Base-by-base conservation (phyloP, 169 alveolate genomes). In the Pseudocohnilembus persalinus region DNA sequence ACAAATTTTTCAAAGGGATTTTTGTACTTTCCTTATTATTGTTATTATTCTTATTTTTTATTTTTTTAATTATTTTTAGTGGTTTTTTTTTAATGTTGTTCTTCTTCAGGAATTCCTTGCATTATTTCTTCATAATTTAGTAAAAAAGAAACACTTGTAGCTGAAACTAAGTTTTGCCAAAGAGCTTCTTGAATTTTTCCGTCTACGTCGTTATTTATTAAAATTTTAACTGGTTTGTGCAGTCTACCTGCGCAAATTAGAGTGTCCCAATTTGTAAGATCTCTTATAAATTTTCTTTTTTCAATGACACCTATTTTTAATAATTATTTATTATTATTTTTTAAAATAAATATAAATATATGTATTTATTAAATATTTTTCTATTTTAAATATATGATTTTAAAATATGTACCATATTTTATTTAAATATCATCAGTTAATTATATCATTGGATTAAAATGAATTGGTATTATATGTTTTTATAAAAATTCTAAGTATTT, bases 261-360 rank as follows among this genome's bases (percentile, higher is more conserved):
- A 27, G 74, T 80, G 29, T 81, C 76, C 90, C 90, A 86, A n/a
- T 33, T 81, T 64, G 29, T 31, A 32, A 86, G 31, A 86, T 86
- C 87, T 31, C 81, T 29, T 29, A 68, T 80, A 49, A 86, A 82
- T 72, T 64, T 15, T 31, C 75, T 64, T 31, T 29, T 63, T n/a
- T 79, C 83, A 0, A 86, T 82, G 63, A 86, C 87, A 26, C 90
- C n/a, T n/a, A n/a, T n/a, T n/a, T n/a, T n/a, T n/a, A n/a, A n/a
- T n/a, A n/a, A n/a, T n/a, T n/a, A n/a, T n/a, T n/a, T n/a, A n/a
- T n/a, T n/a, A n/a, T n/a, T n/a, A n/a, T n/a, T n/a, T n/a, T n/a
- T n/a, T n/a, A n/a, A n/a, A n/a, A n/a, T n/a, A n/a, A n/a, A n/a
- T n/a, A n/a, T n/a, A n/a, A n/a, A n/a, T n/a, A n/a, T n/a, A n/a